Evolutionary conservation across 108 stramenopile species (phyloP).

Genomic region (Cyclotella distinguenda): DNA sequence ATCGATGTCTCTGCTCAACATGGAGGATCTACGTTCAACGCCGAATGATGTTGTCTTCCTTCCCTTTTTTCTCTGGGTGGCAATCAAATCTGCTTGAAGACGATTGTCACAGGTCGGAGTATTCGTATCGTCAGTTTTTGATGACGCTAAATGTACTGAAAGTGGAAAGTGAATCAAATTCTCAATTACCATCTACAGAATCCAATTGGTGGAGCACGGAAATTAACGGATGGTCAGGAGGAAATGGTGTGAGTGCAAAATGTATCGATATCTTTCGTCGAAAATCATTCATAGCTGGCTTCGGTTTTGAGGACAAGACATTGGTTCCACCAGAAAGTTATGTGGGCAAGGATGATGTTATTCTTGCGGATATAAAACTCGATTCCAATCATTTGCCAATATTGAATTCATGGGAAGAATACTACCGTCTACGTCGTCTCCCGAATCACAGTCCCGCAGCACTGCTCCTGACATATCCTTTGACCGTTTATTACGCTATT

Average conservation of each 20-base stretch:
- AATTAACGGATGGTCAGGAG: conserved; percentile 76
- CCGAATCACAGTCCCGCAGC: conserved; percentile 66
- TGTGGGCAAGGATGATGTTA: conserved; percentile 41
- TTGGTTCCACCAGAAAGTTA: conserved; percentile 59
- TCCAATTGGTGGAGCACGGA: conserved; percentile 77
- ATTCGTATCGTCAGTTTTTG: conserved; percentile 60
- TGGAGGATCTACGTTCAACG: conserved; percentile 68
- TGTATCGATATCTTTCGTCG: conserved; percentile 56
- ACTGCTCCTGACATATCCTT: conserved; percentile 75
- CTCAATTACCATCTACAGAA: not conserved
- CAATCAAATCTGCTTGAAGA: conserved; percentile 47
- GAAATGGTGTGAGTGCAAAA: conserved; percentile 56
- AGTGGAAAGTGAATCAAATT: not conserved
- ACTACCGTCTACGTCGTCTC: conserved; percentile 66
- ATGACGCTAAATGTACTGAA: conserved; percentile 31
- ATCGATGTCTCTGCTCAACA: conserved; percentile 73
- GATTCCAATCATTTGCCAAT: conserved; percentile 53
- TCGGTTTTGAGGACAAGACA: conserved; percentile 47
- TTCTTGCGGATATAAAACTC: not conserved
- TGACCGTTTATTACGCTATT: conserved; percentile 81
- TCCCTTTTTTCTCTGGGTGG: conserved; percentile 61
- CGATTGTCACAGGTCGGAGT: conserved; percentile 56
- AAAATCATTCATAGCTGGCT: conserved; percentile 64
- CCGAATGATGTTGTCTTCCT: conserved; percentile 57
- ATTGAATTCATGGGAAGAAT: conserved; percentile 72